phyloP scores from a whole-genome alignment of 2,329 filamentous ascomycete genomes.

The Fusarium stilboides region DNA sequence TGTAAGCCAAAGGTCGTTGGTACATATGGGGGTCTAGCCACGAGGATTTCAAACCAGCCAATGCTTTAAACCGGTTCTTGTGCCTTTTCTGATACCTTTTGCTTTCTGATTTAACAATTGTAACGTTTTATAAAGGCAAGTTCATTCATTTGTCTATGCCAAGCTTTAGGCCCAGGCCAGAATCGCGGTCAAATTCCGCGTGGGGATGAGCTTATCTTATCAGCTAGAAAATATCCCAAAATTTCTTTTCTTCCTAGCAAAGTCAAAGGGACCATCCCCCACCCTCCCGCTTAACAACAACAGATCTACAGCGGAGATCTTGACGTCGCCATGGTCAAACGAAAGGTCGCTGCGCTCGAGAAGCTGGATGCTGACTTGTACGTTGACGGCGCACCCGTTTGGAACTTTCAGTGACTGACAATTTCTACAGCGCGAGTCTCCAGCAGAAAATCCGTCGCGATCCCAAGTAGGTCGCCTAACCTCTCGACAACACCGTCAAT shows the following conservation, averaged over 20 bases:
- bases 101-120: too few relatives aligned
- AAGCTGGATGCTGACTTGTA: slow-evolving; percentile 93
- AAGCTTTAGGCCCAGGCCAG: not conserved
- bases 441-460: slow-evolving; percentile 94
- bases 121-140: too few relatives aligned
- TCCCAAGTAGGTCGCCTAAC: slow-evolving; percentile 71
- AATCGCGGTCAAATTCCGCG: slow-evolving; percentile 38
- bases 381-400: slow-evolving; percentile 45
- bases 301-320: slow-evolving; percentile 6
- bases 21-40: too few relatives aligned
- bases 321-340: slow-evolving; percentile 77
- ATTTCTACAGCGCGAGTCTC: slow-evolving; percentile 76
- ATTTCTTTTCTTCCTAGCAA: slow-evolving; percentile 32
- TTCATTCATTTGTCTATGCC: not conserved
- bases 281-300: slow-evolving; percentile 26
- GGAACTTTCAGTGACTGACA: slow-evolving; percentile 45
- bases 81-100: too few relatives aligned
- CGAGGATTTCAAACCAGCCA: too few relatives aligned
- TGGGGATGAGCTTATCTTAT: slow-evolving; percentile 38
- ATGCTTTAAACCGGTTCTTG: too few relatives aligned
- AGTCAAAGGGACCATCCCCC: slow-evolving; percentile 30
- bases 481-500: not conserved
- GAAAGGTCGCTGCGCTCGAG: slow-evolving; percentile 92
- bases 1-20: too few relatives aligned
- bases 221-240: slow-evolving; percentile 41